Evolutionary conservation across 116 monocot genomes (phyloP).

Genomic region (Iris pallida): DNA sequence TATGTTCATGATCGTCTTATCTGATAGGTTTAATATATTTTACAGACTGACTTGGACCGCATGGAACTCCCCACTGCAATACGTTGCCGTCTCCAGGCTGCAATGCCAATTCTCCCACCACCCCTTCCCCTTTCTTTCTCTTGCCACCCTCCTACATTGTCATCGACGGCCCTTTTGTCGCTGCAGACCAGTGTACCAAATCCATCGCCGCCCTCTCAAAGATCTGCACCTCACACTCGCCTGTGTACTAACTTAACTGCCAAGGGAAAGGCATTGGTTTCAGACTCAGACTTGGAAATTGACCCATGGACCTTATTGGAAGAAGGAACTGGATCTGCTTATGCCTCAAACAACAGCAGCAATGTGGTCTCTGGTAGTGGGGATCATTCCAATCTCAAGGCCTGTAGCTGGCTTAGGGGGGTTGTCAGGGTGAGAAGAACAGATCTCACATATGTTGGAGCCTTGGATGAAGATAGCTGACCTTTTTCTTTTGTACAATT

Average conservation of each 20-base stretch:
- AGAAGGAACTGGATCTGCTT: constrained; percentile 64
- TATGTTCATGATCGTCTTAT: background rate
- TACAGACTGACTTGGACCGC: constrained; percentile 77
- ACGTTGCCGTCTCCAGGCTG: constrained; percentile 69
- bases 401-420: constrained; percentile 92
- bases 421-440: constrained; percentile 88
- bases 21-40: background rate
- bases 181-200: constrained; percentile 22
- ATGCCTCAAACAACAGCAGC: constrained; percentile 26
- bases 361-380: constrained; percentile 26
- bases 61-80: constrained; percentile 76
- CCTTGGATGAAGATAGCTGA: constrained; percentile 87
- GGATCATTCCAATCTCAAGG: constrained; percentile 85
- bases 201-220: constrained; percentile 21
- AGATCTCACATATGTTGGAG: constrained; percentile 87
- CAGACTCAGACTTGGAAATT: constrained; percentile 54
- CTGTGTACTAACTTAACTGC: constrained; percentile 27
- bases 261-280: constrained; percentile 35
- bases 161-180: constrained; percentile 24
- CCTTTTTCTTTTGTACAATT: constrained; percentile 28
- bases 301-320: constrained; percentile 97
- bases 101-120: constrained; percentile 73
- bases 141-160: constrained; percentile 51
- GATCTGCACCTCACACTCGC: constrained; percentile 17
- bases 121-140: constrained; percentile 34